Conservation (phyloP, 2,329 filamentous ascomycete genomes). For the Lasiodiplodia hormozganensis region DNA sequence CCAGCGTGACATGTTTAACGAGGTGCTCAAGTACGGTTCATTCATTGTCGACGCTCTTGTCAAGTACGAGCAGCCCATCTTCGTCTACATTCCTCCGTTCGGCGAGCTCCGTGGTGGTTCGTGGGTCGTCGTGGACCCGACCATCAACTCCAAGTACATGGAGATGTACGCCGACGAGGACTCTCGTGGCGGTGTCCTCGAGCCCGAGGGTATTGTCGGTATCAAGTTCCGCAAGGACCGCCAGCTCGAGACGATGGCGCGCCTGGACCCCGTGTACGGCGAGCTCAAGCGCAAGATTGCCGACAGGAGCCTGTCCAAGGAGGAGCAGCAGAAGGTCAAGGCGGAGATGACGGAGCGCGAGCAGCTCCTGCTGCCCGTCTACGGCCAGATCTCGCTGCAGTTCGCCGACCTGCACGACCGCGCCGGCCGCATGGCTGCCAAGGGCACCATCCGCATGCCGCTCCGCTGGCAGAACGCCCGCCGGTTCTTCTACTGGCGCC, state of each 20-base stretch:
- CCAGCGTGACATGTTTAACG: constrained; percentile 99
- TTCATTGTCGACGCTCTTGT: constrained; percentile 98
- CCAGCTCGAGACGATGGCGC: constrained; percentile 96
- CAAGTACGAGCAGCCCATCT: constrained; percentile 98
- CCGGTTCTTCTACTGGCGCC: constrained; percentile 99
- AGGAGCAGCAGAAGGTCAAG: constrained; percentile 81
- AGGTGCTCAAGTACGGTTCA: constrained; percentile 98
- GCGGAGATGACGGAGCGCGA: constrained; percentile 84
- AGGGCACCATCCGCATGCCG: constrained; percentile 85
- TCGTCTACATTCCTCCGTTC: constrained; percentile 97
- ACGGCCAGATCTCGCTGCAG: constrained; percentile 93
- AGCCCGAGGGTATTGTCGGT: constrained; percentile 96
- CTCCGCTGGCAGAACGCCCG: constrained; percentile 88
- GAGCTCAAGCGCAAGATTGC: constrained; percentile 80
- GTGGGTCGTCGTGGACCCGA: constrained; percentile 98
- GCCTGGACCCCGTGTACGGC: constrained; percentile 84
- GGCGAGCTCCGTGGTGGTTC: constrained; percentile 98
- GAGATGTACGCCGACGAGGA: constrained; percentile 99
- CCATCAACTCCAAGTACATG: constrained; percentile 96
- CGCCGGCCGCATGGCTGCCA: constrained; percentile 96
- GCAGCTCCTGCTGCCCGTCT: constrained; percentile 88
- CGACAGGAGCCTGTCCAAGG: constrained; percentile 71
- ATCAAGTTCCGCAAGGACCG: constrained; percentile 99
- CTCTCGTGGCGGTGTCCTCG: constrained; percentile 92
- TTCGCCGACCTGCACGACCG: constrained; percentile 98